Percentiles rank a stretch among this genome's conserved stretches.
phyloP scores from a whole-genome alignment of 2,329 filamentous ascomycete species.

The Arthrobotrys entomopaga region DNA sequence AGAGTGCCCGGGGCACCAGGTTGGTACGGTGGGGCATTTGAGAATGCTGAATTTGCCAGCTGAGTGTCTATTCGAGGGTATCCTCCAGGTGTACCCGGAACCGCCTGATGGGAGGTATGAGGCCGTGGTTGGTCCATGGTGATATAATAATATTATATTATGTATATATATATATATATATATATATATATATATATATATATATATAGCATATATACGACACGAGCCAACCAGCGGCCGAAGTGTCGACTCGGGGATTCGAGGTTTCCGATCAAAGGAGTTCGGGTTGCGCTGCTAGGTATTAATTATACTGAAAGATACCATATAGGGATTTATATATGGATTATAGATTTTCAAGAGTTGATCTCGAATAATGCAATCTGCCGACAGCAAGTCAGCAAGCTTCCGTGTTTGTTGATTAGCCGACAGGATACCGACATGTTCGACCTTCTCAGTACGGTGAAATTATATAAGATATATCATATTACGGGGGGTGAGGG shows the following conservation, averaged over 20 bases:
- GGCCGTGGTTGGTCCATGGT: conserved; percentile 53
- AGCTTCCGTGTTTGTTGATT: conserved; percentile 24
- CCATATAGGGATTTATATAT: too few species aligned
- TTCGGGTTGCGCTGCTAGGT: not conserved
- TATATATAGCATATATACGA: too few species aligned
- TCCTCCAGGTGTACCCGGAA: conserved; percentile 42
- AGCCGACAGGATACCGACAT: conserved; percentile 33
- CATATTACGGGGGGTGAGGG: too few species aligned
- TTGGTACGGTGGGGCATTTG: conserved; percentile 48
- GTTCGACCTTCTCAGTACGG: conserved; percentile 10
- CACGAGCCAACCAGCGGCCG: not conserved
- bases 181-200: too few species aligned
- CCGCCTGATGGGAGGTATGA: conserved; percentile 43
- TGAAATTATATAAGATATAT: conserved; percentile 4
- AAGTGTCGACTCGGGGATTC: not conserved
- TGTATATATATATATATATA: too few species aligned
- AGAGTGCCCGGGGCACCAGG: conserved; percentile 31
- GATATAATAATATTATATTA: not conserved
- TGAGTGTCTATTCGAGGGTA: conserved; percentile 54
- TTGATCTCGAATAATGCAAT: conserved; percentile 33
- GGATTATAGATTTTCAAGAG: not conserved
- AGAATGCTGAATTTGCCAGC: conserved; percentile 43
- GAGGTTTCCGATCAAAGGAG: not conserved
- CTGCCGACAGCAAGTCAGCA: conserved; percentile 49
- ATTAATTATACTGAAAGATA: too few species aligned